A percentile compares a stretch with the other conserved stretches of the same genome.
These are phyloP conservation scores for Emergomyces orientalis DNA, from an alignment of 2,329 filamentous ascomycete species.

Conservation along the genomic window DNA sequence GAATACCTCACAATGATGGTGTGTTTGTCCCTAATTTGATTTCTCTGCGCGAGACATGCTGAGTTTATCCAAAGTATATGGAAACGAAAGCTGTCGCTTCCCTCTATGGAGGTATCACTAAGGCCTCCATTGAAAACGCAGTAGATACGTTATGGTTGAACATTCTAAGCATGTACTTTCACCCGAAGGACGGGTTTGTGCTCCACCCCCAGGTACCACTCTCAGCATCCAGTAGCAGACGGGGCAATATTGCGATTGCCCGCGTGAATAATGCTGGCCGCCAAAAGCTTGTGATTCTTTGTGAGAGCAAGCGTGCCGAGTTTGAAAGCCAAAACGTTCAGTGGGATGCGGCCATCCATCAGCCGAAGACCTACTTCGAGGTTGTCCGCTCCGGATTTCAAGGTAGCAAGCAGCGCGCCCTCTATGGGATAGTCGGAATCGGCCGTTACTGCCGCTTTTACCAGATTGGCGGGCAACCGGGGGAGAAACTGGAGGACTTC, in stretches of 20 bases:
- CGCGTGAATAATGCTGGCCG: not conserved
- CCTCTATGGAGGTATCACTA: not conserved
- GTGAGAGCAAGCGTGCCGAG: not conserved
- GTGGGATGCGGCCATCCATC: not conserved
- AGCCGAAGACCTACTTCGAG: not conserved
- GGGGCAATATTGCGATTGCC: not conserved
- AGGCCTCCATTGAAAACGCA: not conserved
- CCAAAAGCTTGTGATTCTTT: not conserved
- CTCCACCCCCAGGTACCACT: not conserved
- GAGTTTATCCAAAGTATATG: not conserved
- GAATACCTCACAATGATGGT: not conserved
- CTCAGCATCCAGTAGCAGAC: not conserved
- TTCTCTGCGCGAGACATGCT: not conserved
- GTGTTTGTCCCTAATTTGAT: not conserved
- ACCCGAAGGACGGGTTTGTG: not conserved
- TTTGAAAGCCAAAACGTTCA: not conserved
- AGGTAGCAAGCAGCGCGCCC: not conserved
- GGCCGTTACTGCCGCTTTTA: not conserved
- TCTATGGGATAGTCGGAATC: conserved; percentile 1
- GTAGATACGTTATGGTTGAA: not conserved
- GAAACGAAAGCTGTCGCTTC: not conserved
- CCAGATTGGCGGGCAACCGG: not conserved
- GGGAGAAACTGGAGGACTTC: not conserved
- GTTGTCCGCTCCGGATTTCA: not conserved
- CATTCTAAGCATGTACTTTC: not conserved